Percentiles rank a stretch among this genome's conserved stretches.
phyloP scores from a whole-genome alignment of 2,329 filamentous ascomycete species.

The Colletotrichum nymphaeae region DNA sequence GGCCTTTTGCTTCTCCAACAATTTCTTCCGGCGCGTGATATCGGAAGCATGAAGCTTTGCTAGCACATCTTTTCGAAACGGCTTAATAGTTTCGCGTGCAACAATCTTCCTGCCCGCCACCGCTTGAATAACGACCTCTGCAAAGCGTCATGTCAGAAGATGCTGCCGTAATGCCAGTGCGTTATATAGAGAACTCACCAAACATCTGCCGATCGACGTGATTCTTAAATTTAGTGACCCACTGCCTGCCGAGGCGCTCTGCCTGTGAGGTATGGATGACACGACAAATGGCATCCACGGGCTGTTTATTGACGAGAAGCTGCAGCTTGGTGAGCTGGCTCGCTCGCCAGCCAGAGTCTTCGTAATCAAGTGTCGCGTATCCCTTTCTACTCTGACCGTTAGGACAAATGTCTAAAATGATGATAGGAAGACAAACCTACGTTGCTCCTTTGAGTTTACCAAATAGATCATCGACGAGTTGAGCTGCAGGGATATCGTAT shows the following conservation, averaged over 20 bases:
- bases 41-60: slow-evolving; percentile 94
- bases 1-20: slow-evolving; percentile 97
- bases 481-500: slow-evolving; percentile 88
- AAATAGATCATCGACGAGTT: slow-evolving; percentile 96
- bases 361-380: slow-evolving; percentile 96
- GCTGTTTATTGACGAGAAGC: slow-evolving; percentile 90
- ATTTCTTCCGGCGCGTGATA: slow-evolving; percentile 82
- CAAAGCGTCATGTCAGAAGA: neutral
- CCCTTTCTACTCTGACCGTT: slow-evolving; percentile 68
- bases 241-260: slow-evolving; percentile 82
- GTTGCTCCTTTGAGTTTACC: slow-evolving; percentile 94
- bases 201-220: slow-evolving; percentile 98
- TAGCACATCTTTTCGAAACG: slow-evolving; percentile 94
- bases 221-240: slow-evolving; percentile 97
- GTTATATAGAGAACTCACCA: slow-evolving; percentile 47
- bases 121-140: slow-evolving; percentile 93
- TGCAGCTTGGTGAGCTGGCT: slow-evolving; percentile 90
- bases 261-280: slow-evolving; percentile 87
- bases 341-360: slow-evolving; percentile 88
- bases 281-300: slow-evolving; percentile 94
- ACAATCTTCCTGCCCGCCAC: slow-evolving; percentile 85
- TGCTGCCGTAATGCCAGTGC: neutral
- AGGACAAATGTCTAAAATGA: neutral
- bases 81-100: slow-evolving; percentile 94
- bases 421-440: slow-evolving; percentile 41